phyloP scores from a whole-genome alignment of 805 yeast species.

The Cyberlindnera meyerae region DNA sequence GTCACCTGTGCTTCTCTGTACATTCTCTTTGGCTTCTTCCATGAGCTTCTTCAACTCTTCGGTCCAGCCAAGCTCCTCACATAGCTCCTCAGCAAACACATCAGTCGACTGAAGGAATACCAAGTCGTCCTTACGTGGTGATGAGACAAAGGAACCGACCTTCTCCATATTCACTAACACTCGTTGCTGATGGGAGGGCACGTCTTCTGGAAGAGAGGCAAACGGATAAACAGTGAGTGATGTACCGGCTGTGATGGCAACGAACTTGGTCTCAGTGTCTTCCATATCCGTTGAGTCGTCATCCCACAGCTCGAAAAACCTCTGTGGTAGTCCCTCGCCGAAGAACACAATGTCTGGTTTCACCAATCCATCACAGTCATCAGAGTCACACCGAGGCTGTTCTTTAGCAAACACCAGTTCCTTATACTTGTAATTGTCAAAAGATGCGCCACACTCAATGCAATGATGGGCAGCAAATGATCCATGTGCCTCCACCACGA shows the following conservation, averaged over 20 bases:
- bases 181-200: conserved; percentile 43
- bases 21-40: conserved; percentile 17
- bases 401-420: conserved; percentile 30
- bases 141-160: conserved; percentile 65
- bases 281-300: conserved; percentile 31
- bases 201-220: conserved; percentile 74
- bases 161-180: conserved; percentile 68
- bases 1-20: too few species aligned
- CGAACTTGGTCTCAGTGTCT: conserved; percentile 39
- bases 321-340: conserved; percentile 78
- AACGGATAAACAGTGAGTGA: conserved; percentile 88
- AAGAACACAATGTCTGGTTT: conserved; percentile 94
- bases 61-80: conserved; percentile 59
- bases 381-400: conserved; percentile 44
- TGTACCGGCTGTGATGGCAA: conserved; percentile 89
- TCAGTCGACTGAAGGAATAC: conserved; percentile 63
- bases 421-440: conserved; percentile 44
- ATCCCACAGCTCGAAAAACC: conserved; percentile 69
- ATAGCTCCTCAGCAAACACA: conserved; percentile 49
- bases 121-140: conserved; percentile 56
- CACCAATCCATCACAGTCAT: conserved; percentile 61
- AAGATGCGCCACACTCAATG: conserved; percentile 60
- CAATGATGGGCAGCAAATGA: conserved; percentile 85
- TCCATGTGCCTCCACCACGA: conserved; percentile 89
- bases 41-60: conserved; percentile 15